Base-by-base conservation (phyloP, 1,284 basidiomycete species). In the Meira miltonrushii region DNA sequence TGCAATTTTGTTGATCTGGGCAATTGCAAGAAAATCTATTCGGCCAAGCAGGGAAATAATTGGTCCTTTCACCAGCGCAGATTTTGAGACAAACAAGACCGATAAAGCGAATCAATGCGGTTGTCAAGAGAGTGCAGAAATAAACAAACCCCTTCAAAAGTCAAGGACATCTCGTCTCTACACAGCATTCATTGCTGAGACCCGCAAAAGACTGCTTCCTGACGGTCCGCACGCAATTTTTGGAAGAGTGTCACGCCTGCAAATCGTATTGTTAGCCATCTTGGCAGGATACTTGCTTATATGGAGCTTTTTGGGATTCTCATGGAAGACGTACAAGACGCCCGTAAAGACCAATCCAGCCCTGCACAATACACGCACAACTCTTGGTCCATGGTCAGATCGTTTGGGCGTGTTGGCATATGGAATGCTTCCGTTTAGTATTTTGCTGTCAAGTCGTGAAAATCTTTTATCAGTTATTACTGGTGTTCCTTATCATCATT, bases 401-500 rank as follows among this genome's bases (percentile, higher is more conserved):
- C 56, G 62, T 13, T 12, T 65, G 3, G 62, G 62, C 15, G 46
- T 59, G n/a, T 43, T 62, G 8, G 62, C 62, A 7, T 65, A 46
- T 54, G 62, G 55, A 28, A 43, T 65, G 13, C 58, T 58, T 12
- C 62, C 62, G 5, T 21, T 65, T 11, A 51, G 52, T n/a, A 52
- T 65, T 43, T 37, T 65, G 25, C 52, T 65, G 9, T 11, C 61
- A 25, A 56, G 25, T 19, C 52, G 62, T 39, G 62, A 65, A 53
- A 54, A 48, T 21, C 19, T 65, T 6, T 39, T 65, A 7, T 59
- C 61, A 1, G 12, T 65, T 15, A 15, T 59, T 8, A 65, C 62
- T 3, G 62, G 62, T 39, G n/a, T 65, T 9, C 62, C 62, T 2
- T 63, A 64, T 39, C 61, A 65, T 28, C 61, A 59, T 54, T 65